Evolutionary conservation across 305 asterid species (phyloP).

Genomic region (Ajuga reptans): DNA sequence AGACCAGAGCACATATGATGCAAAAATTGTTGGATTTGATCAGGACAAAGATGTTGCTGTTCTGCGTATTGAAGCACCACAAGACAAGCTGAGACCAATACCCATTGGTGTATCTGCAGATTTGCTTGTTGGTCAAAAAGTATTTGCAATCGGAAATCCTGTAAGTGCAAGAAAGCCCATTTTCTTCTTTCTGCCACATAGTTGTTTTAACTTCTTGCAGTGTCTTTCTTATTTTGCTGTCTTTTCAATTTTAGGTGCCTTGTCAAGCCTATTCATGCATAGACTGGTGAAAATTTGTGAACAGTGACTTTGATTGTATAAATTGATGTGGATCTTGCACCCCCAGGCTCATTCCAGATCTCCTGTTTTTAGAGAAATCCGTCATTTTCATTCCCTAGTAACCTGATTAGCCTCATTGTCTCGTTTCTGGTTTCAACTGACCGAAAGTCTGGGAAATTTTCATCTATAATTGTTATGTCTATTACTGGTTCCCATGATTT

Average conservation of each 20-base stretch:
- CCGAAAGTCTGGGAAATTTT: not conserved
- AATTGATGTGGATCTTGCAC: not conserved
- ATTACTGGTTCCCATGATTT: not conserved
- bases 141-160: constrained; percentile 93
- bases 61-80: constrained; percentile 58
- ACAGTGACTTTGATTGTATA: not conserved
- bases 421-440: not conserved
- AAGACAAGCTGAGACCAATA: constrained; percentile 78
- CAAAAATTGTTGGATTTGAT: constrained; percentile 91
- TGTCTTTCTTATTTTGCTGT: not conserved
- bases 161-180: constrained; percentile 34
- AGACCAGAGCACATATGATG: constrained; percentile 86
- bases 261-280: not conserved
- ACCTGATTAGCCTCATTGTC: not conserved
- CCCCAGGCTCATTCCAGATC: not conserved
- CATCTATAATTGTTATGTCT: not conserved
- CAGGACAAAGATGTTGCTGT: constrained; percentile 99
- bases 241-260: not conserved
- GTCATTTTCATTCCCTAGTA: not conserved
- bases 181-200: not conserved
- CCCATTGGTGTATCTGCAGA: constrained; percentile 88
- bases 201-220: not conserved
- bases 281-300: not conserved
- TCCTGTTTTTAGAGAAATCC: not conserved
- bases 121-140: constrained; percentile 98